Base-by-base conservation (phyloP, 192 early-diverging fungal genomes). In the Nowakowskiella sp. region DNA sequence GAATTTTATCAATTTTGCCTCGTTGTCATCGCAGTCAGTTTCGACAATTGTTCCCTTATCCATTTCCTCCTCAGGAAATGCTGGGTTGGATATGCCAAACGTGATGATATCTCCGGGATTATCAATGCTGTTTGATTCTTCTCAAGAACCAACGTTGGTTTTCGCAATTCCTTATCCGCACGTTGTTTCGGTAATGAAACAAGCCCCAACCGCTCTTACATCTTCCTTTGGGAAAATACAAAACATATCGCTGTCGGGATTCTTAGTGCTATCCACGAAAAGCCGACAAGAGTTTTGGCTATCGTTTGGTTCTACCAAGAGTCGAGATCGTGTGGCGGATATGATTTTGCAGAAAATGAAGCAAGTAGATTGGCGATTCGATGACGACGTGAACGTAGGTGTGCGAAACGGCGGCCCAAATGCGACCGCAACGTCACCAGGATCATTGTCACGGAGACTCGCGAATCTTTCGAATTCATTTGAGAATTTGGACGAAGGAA, bases 161-260 rank as follows among this genome's bases (percentile, higher is more conserved):
- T 49, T 74, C 25, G 51, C 49, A 21, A 39, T 74, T 8, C 72
- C 72, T n/a, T 72, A 61, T 55, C 49, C 72, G 9, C 72, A 74
- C 44, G 62, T 74, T 31, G 66, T 68, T 5, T 72, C 69, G 16
- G 62, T 74, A n/a, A 69, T 67, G 46, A 71, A 64, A 53, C 72
- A 72, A 43, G 55, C 62, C 1, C 65, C 72, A 6, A 71, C 72
- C 31, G 66, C 68, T 2, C 56, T 74, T 5, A 44, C 62, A 1
- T 43, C 55, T 21, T 52, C 55, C 10, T 13, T 47, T 13, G 66
- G 51, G 3, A 72, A 71, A 42, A 28, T 74, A 5, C 51, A 52
- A 6, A 10, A 64, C 6, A 57, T 69, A 25, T 67, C 64, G 19
- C 32, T 74, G 4, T 72, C 68, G 6, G 72, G 72, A 4, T 74